Conservation (phyloP, 2,329 filamentous ascomycete genomes). For the Pestalotiopsis sp. region DNA sequence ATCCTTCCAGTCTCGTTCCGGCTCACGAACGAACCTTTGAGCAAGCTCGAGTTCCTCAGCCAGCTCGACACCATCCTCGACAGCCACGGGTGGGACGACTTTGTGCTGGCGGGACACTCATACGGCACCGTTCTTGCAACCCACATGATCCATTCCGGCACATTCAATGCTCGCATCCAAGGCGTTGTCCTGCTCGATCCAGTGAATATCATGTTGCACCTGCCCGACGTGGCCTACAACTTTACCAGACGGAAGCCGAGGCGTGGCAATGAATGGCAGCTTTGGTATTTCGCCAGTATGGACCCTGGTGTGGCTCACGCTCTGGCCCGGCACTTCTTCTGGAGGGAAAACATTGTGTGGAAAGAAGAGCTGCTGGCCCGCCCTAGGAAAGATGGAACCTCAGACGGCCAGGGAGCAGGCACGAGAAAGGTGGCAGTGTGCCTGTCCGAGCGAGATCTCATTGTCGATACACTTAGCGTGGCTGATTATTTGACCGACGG, state of each 20-base stretch:
- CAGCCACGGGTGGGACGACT: slow-evolving; percentile 57
- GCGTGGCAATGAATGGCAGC: slow-evolving; percentile 68
- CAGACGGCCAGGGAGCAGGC: slow-evolving; percentile 8
- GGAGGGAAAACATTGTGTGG: slow-evolving; percentile 73
- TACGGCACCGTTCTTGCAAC: slow-evolving; percentile 68
- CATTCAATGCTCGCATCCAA: slow-evolving; percentile 52
- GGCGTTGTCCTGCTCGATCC: slow-evolving; percentile 58
- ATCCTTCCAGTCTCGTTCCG: slow-evolving; percentile 68
- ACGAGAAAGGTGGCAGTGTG: slow-evolving; percentile 53
- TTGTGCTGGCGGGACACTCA: slow-evolving; percentile 64
- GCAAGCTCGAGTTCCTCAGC: slow-evolving; percentile 53
- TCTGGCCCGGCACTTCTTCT: slow-evolving; percentile 70
- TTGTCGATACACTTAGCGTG: slow-evolving; percentile 63
- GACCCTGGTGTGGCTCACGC: slow-evolving; percentile 69
- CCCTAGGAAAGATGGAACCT: slow-evolving; percentile 6
- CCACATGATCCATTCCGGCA: slow-evolving; percentile 57
- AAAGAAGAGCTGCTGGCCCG: slow-evolving; percentile 59
- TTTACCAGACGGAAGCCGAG: slow-evolving; percentile 59
- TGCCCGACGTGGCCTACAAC: slow-evolving; percentile 73
- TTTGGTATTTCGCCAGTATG: slow-evolving; percentile 71
- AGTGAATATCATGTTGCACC: slow-evolving; percentile 67
- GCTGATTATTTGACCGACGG: slow-evolving; percentile 55
- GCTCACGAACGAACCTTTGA: slow-evolving; percentile 56
- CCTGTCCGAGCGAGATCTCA: slow-evolving; percentile 63
- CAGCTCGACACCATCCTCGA: slow-evolving; percentile 61